Evolutionary conservation across 805 yeast species (phyloP), one percentile per base, ranked within the genome.

Genomic region (Lachancea waltii): DNA sequence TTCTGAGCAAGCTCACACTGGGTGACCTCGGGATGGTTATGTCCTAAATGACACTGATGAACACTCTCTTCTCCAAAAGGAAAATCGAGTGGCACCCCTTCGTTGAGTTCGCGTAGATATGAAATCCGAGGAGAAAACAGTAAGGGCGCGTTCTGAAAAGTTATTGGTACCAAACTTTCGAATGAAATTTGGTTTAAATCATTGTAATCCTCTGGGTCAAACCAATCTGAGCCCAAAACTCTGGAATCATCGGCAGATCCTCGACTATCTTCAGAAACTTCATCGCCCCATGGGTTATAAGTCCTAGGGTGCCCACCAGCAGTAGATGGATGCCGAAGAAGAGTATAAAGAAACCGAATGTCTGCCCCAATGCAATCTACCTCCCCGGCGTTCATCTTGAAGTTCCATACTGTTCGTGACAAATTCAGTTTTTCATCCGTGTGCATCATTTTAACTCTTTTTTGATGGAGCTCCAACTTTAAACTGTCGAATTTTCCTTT

Each of bases 131-230:
- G 85, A 5, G 82, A 67, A 33, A 47, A 64, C 37, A 69, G 56
- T 26, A 76, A 65, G 0, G 80, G 79, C 5, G 65, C 45, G 1
- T 73, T 62, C 31, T 62, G 62, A 10, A 75, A 60, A 20, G 59
- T 59, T 1, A 51, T 24, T 1, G 78, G 79, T 25, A 64, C 48
- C 35, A 47, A 65, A 43, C 53, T 64, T 4, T 64, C 56, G 1
- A 65, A 47, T 4, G 73, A 69, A 8, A 67, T 54, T 34, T 69
- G 63, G 42, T 81, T 84, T 30, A 86, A 53, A 48, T 87, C 96
- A 8, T 74, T 64, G 48, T 74, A 87, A 54, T 87, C 96, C 41
- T 82, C 81, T 16, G 67, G 60, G 51, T 86, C 94, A 33, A 75
- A 66, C 96, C 96, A 87, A 3, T 62, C 51, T 4, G 58, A 46